Base-by-base conservation (phyloP, 805 yeast genomes). In the Hanseniaspora mollemarum region DNA sequence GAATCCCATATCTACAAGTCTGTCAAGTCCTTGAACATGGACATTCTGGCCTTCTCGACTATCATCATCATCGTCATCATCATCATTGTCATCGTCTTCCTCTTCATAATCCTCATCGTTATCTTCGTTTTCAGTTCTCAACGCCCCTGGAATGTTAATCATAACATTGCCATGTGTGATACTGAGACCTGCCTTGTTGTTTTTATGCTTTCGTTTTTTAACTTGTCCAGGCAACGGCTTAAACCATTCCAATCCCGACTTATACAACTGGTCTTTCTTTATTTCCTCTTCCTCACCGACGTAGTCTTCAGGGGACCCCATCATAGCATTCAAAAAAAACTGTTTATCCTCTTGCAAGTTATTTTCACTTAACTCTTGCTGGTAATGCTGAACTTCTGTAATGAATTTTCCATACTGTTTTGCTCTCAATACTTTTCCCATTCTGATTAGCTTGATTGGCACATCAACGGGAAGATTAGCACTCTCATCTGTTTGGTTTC, bases 1-100 rank as follows among this genome's bases (percentile, higher is more conserved):
- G 60, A 88, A 85, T 8, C 96, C 96, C 40, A 87, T 88, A 29
- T 79, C 77, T 16, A 87, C 71, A 48, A 88, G 69, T 38, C 96
- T 67, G 63, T 88, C 96, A 62, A 88, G 86, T 1, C 96, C 96
- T 15, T 80, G 75, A 13, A 86, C 87, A 1, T 45, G 46, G 1
- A 72, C 62, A 18, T 41, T 51, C 2, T 46, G 59, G 5, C 44
- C 54, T 4, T 53, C 54, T 10, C 52, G 49, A 15, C 54, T 53
- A 31, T 28, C 40, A 24, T 26, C 49, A 22, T 40, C 43, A 7
- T 51, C 46, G 13, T 43, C 45, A 15, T 51, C 57, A 21, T 49
- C 50, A n/a, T 32, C 45, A 10, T 48, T 58, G 6, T 45, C 53
- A 2, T 53, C 48, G 12, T 54, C 52, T n/a, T 52, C 50, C 22